Base-by-base conservation (phyloP, 768 basidiomycete species). In the Leccinum pellstonianum region DNA sequence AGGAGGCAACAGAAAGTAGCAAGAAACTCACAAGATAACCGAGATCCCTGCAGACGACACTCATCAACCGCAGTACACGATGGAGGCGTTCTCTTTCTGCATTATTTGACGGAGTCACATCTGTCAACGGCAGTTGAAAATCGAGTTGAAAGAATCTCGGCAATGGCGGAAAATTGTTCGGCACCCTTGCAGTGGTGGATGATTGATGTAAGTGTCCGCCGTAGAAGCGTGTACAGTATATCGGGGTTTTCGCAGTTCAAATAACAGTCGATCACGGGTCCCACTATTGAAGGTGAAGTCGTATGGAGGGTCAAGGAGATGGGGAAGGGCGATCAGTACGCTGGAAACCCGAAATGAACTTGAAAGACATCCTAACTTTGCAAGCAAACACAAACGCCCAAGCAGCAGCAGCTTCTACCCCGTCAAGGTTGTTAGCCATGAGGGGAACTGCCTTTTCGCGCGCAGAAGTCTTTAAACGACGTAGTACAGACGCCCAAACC, bases 271-370 rank as follows among this genome's bases (percentile, higher is more conserved):
- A 95, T 58, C 3, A 95, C 73, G 0, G 83, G 79, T 2, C 72
- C 63, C 12, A 94, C 75, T 43, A 95, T 79, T 3, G 86, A 83
- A 6, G 84, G 65, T 0, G 91, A 83, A 54, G 84, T 81, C 1
- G 91, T 91, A 69, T 96, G 94, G 29, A 97, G 75, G 0, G 87
- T 88, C 73, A 88, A 87, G 9, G 89, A 87, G 52, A 91, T 86
- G n/a, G 11, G 12, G 11, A 35, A 14, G 5, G 8, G 27, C 2
- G 41, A 58, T 63, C 37, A 64, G 51, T 4, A 50, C 7, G 15
- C 1, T n/a, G 31, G 12, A 49, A 53, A 17, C 11, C 33, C 7
- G 25, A 43, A 47, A 31, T 38, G 72, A 71, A 14, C 23, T 23
- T 23, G 23, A 27, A 27, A 46, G 3, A 29, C 0, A 23, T 1